Percentiles rank a stretch among this genome's conserved stretches.
Evolutionary conservation across 768 basidiomycete species (phyloP).

Genomic region (Termitomyces sp.): DNA sequence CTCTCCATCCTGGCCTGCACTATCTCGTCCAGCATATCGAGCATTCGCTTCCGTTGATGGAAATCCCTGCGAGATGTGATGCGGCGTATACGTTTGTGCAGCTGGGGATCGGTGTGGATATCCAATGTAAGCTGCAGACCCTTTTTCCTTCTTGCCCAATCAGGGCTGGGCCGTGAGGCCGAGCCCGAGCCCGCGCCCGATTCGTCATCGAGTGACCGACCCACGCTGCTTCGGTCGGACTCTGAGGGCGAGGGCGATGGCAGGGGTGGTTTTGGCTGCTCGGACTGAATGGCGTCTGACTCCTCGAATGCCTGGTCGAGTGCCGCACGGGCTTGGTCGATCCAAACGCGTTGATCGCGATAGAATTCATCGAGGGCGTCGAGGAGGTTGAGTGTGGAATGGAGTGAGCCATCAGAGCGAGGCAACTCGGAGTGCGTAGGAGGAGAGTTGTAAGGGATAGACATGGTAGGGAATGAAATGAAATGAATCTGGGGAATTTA

Average conservation of each 20-base stretch:
- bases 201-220: neutral
- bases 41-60: slow-evolving; percentile 41
- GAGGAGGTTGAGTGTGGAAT: slow-evolving; percentile 54
- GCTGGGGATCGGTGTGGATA: slow-evolving; percentile 15
- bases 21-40: slow-evolving; percentile 69
- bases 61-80: slow-evolving; percentile 13
- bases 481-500: slow-evolving; percentile 5
- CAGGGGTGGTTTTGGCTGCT: neutral
- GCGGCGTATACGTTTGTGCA: slow-evolving; percentile 16
- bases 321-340: slow-evolving; percentile 59
- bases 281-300: neutral
- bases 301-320: slow-evolving; percentile 33
- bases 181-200: slow-evolving; percentile 16
- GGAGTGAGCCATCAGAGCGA: slow-evolving; percentile 29
- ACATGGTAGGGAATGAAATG: no score
- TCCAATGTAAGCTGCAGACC: slow-evolving; percentile 47
- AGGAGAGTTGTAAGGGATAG: slow-evolving; percentile 16
- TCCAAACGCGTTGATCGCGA: slow-evolving; percentile 70
- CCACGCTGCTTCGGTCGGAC: slow-evolving; percentile 2
- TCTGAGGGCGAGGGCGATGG: slow-evolving; percentile 10
- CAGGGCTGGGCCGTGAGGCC: slow-evolving; percentile 23
- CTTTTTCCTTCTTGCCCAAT: slow-evolving; percentile 58
- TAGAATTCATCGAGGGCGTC: slow-evolving; percentile 66
- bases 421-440: slow-evolving; percentile 25
- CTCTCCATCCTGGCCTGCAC: slow-evolving; percentile 76